Percentiles rank a stretch among this genome's conserved stretches.
phyloP scores from a whole-genome alignment of 495 filamentous ascomycete species.

The Hypoxylon trugodes region DNA sequence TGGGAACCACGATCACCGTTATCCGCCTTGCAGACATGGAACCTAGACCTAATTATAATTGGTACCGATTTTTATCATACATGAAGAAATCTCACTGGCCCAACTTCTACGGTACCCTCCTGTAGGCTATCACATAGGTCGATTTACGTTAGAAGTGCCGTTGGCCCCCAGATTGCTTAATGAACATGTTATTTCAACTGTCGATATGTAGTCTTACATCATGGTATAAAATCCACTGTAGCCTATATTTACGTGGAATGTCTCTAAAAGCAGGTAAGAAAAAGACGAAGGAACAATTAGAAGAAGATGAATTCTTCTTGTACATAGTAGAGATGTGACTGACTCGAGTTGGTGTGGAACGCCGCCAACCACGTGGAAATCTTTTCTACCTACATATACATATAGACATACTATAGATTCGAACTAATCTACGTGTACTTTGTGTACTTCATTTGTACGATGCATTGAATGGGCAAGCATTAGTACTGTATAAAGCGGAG shows the following conservation, averaged over 20 bases:
- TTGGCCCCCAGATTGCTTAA: conserved; percentile 10
- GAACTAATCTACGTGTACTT: conserved; percentile 13
- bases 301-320: not conserved
- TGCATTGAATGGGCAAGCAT: conserved; percentile 31
- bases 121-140: conserved; percentile 33
- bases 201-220: conserved; percentile 15
- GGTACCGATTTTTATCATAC: conserved; percentile 26
- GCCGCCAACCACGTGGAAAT: conserved; percentile 35
- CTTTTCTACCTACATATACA: conserved; percentile 2
- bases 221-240: not conserved
- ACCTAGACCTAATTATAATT: conserved; percentile 17
- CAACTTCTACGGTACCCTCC: conserved; percentile 2
- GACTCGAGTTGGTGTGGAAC: conserved; percentile 22
- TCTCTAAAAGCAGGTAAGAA: not conserved
- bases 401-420: conserved; percentile 12
- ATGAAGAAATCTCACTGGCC: conserved; percentile 20
- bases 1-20: conserved; percentile 35
- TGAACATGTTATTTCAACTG: conserved; percentile 13
- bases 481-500: conserved; percentile 38
- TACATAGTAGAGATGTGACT: not conserved
- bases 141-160: conserved; percentile 25
- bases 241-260: not conserved
- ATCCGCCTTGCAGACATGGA: conserved; percentile 34
- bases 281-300: not conserved
- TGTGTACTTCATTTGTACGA: not conserved